Percentiles rank a stretch among this genome's conserved stretches.
phyloP scores from a whole-genome alignment of 345 rosid species.

The Moricandia arvensis region DNA sequence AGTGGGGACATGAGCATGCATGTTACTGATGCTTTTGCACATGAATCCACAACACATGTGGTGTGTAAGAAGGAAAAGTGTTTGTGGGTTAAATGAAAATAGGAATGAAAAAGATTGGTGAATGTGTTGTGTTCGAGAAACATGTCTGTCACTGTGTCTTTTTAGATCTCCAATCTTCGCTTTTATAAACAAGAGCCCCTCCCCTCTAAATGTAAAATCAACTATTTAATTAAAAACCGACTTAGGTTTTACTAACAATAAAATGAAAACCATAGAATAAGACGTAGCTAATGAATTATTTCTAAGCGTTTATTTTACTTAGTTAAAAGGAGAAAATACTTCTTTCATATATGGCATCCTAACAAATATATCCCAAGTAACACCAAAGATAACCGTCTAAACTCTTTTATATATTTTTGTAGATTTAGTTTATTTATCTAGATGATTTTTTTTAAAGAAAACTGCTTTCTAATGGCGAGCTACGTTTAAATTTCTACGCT shows the following conservation, averaged over 20 bases:
- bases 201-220: constrained; percentile 14
- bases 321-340: background rate
- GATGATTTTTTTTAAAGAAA: background rate
- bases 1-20: constrained; percentile 55
- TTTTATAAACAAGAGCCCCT: constrained; percentile 2
- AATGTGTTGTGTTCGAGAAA: constrained; percentile 47
- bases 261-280: background rate
- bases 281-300: background rate
- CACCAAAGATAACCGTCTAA: background rate
- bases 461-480: background rate
- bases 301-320: background rate
- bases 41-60: constrained; percentile 38
- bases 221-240: background rate
- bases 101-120: background rate
- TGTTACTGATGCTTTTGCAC: constrained; percentile 49
- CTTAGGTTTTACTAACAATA: background rate
- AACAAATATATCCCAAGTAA: background rate
- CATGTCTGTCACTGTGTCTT: constrained; percentile 62
- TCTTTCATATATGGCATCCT: constrained; percentile 4
- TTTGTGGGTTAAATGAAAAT: background rate
- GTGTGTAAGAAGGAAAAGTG: constrained; percentile 21
- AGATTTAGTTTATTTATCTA: background rate
- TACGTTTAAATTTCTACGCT: background rate
- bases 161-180: constrained; percentile 14
- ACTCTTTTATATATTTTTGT: background rate